A percentile compares a stretch with the other conserved stretches of the same genome.
These are phyloP conservation scores for Lactarius psammicola DNA, from an alignment of 768 basidiomycete species.

Conservation along the genomic window DNA sequence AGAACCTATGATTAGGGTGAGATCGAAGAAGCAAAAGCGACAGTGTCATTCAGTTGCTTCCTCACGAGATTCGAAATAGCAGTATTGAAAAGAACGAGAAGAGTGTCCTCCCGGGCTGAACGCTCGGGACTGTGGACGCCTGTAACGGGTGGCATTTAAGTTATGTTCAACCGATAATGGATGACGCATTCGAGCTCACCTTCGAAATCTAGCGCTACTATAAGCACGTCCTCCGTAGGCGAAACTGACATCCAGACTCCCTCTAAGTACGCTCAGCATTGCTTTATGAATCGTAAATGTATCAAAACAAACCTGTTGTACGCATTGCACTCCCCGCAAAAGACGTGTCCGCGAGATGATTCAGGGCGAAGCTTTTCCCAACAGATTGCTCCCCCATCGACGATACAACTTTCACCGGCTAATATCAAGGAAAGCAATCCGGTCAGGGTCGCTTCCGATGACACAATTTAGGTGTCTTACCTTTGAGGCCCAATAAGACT, in stretches of 20 bases:
- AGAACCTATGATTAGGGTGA: constrained; percentile 46
- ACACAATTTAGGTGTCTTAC: constrained; percentile 30
- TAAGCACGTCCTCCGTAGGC: constrained; percentile 51
- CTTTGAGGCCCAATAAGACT: constrained; percentile 60
- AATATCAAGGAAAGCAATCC: not conserved
- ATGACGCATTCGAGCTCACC: constrained; percentile 35
- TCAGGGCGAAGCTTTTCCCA: constrained; percentile 58
- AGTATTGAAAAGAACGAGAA: constrained; percentile 63
- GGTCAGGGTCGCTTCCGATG: not conserved
- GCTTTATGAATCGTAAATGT: not conserved
- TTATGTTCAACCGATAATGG: not conserved
- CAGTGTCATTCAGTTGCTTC: not conserved
- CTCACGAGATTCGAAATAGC: constrained; percentile 60
- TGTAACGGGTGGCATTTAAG: constrained; percentile 22
- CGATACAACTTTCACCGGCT: constrained; percentile 64
- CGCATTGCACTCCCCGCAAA: constrained; percentile 67
- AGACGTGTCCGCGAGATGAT: constrained; percentile 61
- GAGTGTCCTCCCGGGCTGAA: constrained; percentile 60
- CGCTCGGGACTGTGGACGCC: constrained; percentile 66
- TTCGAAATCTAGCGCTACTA: constrained; percentile 66
- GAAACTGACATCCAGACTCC: constrained; percentile 70
- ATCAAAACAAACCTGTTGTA: constrained; percentile 43
- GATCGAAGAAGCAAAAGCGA: not conserved
- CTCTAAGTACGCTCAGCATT: constrained; percentile 35
- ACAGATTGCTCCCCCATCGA: constrained; percentile 71